Evolutionary conservation across 164 flowering plant species (phyloP).

Genomic region (Brasenia schreberi): DNA sequence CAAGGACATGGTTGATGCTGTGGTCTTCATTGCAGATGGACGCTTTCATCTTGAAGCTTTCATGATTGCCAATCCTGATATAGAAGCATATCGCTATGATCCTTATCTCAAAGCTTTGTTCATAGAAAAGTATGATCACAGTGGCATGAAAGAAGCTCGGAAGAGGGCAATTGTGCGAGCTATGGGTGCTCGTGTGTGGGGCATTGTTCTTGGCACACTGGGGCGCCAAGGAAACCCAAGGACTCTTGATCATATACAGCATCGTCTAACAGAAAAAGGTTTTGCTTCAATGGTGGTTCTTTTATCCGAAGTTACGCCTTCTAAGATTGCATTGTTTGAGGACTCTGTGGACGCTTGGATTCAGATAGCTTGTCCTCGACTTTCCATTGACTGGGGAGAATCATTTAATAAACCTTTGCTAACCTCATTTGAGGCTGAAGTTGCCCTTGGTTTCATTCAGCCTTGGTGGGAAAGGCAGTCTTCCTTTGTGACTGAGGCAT

Average conservation of each 20-base stretch:
- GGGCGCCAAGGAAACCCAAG: constrained; percentile 95
- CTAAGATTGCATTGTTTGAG: constrained; percentile 57
- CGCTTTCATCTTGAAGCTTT: constrained; percentile 93
- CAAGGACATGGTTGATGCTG: constrained; percentile 13
- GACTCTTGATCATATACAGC: constrained; percentile 61
- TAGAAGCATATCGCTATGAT: constrained; percentile 71
- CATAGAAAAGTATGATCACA: constrained; percentile 86
- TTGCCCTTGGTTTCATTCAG: constrained; percentile 59
- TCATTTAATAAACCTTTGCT: constrained; percentile 72
- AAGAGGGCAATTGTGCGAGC: constrained; percentile 57
- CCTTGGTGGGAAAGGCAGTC: constrained; percentile 86
- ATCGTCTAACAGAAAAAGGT: constrained; percentile 54
- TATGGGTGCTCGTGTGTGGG: constrained; percentile 55
- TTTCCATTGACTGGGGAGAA: constrained; percentile 98
- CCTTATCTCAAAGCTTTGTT: constrained; percentile 79
- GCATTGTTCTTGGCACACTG: constrained; percentile 79
- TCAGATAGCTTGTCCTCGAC: constrained; percentile 91
- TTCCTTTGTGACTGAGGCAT: background rate
- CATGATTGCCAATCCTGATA: constrained; percentile 85
- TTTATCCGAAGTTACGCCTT: constrained; percentile 85
- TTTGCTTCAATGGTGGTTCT: constrained; percentile 48
- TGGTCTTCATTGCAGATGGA: constrained; percentile 90
- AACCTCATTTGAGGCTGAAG: constrained; percentile 91
- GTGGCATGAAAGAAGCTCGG: constrained; percentile 73
- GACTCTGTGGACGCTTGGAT: constrained; percentile 96